Percentiles rank a stretch among this genome's conserved stretches.
phyloP scores from a whole-genome alignment of 805 yeast species.

The Debaryomyces tyrocola region DNA sequence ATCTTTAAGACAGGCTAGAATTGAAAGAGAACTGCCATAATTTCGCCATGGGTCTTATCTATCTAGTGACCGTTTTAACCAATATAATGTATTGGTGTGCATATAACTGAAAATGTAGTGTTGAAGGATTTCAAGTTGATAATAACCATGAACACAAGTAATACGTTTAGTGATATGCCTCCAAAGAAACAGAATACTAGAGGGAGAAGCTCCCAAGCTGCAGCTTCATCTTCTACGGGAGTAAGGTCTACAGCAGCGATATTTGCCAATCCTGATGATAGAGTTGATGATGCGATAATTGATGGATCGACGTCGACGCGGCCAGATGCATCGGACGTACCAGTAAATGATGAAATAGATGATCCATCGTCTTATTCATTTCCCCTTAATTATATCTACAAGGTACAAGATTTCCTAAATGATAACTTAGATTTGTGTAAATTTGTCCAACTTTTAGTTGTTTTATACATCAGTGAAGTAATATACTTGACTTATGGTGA shows the following conservation, averaged over 20 bases:
- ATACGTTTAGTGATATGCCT: conserved; percentile 6
- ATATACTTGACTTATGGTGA: conserved; percentile 24
- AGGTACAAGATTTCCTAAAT: conserved; percentile 39
- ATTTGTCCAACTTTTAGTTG: conserved; percentile 31
- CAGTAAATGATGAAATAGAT: background rate
- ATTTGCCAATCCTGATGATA: conserved; percentile 8
- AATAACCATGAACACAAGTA: background rate
- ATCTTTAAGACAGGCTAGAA: too few relatives aligned
- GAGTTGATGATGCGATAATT: background rate
- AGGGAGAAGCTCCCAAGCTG: conserved; percentile 3
- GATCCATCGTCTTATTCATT: conserved; percentile 8
- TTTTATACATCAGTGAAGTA: conserved; percentile 30
- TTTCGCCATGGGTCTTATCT: too few relatives aligned
- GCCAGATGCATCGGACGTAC: background rate
- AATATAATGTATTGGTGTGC: too few relatives aligned
- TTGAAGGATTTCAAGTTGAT: too few relatives aligned
- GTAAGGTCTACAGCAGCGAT: conserved; percentile 10
- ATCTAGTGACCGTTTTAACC: too few relatives aligned
- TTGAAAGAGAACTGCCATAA: too few relatives aligned
- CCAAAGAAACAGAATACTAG: conserved; percentile 10
- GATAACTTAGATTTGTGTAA: conserved; percentile 28
- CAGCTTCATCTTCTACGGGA: background rate
- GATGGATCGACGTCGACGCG: background rate
- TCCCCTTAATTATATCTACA: conserved; percentile 26
- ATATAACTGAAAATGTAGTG: too few relatives aligned